Evolutionary conservation across 768 basidiomycete genomes (phyloP), one percentile per base, ranked within the genome.

Genomic region (Panaeolus cyanescens): DNA sequence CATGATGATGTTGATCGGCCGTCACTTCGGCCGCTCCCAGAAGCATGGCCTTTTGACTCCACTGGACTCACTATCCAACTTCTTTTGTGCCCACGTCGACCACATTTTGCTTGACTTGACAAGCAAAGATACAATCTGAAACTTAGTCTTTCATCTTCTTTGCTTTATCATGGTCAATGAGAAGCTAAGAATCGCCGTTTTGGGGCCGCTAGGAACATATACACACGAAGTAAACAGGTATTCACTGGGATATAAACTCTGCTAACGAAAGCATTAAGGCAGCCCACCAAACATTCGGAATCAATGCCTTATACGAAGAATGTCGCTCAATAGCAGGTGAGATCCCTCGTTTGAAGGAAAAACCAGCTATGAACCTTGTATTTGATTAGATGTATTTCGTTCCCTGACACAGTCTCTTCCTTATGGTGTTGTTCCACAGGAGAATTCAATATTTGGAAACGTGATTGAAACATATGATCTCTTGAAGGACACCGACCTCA

Each of bases 381-480:
- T 58, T 39, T 28, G 19, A 39, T n/a, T 57, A 93, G 92, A 83
- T 61, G 85, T 88, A 22, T 87, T 89, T 62, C 70, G 79, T 42
- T 72, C 81, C 17, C 71, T 93, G 37, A 80, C 83, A 5, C 59
- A 75, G 10, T 70, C 69, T 5, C 73, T 76, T 32, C 79, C 81
- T 25, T 78, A 85, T 54, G 91, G 83, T 25, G 79, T 93, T n/a
- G 78, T 93, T 30, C 92, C 92, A 20, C 89, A 91, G 71, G 92
- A 94, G 72, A 94, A 94, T 66, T 86, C 86, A 15, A 89, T 85
- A 33, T 88, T 87, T 65, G 92, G 92, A 10, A 78, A 76, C 17
- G 92, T 94, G 6, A 74, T 85, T 20, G 92, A 94, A 71, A 90
- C 90, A 1, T 92, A 90, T 67, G 87, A 92, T 67, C 63, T 76